Percentiles rank a stretch among this genome's conserved stretches.
phyloP scores from a whole-genome alignment of 2,329 filamentous ascomycete genomes.

The Claviceps spartinae region DNA sequence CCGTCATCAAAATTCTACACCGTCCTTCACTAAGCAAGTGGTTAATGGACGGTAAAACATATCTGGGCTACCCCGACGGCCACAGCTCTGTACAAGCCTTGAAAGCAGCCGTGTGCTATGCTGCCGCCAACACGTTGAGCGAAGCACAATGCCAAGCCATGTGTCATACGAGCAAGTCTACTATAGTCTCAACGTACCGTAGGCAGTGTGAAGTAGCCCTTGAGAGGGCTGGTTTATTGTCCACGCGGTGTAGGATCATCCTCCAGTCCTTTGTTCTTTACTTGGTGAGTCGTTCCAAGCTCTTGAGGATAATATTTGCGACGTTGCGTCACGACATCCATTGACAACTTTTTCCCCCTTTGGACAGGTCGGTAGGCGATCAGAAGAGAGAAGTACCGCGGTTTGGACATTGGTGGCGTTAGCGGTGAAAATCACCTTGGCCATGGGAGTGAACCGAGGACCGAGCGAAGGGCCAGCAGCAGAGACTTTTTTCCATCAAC shows the following conservation, averaged over 20 bases:
- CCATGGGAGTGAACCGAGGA: constrained; percentile 3
- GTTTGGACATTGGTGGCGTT: constrained; percentile 7
- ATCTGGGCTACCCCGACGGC: constrained; percentile 12
- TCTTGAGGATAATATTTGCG: background rate
- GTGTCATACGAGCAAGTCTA: constrained; percentile 8
- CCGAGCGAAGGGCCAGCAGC: background rate
- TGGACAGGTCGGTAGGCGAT: constrained; percentile 3
- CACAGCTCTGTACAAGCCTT: constrained; percentile 7
- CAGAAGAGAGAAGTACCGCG: constrained; percentile 3
- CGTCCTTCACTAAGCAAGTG: constrained; percentile 5
- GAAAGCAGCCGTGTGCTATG: constrained; percentile 11
- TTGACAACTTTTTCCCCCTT: background rate
- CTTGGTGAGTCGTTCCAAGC: constrained; percentile 2
- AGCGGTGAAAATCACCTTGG: constrained; percentile 6
- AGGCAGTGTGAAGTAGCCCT: constrained; percentile 6
- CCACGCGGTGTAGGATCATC: constrained; percentile 14
- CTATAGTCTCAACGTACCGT: constrained; percentile 8
- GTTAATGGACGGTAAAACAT: constrained; percentile 11
- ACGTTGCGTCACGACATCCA: background rate
- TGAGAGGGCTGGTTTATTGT: constrained; percentile 11
- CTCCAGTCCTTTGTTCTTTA: constrained; percentile 19
- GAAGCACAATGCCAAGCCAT: constrained; percentile 11
- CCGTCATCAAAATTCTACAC: constrained; percentile 9
- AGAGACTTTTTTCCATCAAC: constrained; percentile 7
- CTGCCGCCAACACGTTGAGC: constrained; percentile 13